These are phyloP conservation scores for Stephania cephalantha DNA, from an alignment of 164 flowering plant species.

Conservation along the genomic window DNA sequence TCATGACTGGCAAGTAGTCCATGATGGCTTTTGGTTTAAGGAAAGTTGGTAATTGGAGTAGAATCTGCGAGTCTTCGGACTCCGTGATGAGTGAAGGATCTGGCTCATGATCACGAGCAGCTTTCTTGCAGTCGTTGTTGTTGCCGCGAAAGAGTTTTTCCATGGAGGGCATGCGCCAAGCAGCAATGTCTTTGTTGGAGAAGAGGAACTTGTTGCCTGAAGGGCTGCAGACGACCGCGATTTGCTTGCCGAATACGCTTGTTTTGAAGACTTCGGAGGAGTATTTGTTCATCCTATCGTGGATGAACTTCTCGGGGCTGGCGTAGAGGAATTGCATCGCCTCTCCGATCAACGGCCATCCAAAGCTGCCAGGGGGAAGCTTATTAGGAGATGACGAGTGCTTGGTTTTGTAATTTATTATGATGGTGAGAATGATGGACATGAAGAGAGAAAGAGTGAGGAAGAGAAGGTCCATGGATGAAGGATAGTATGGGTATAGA, in stretches of 20 bases:
- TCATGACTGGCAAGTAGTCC: constrained; percentile 23
- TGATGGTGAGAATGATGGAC: not conserved
- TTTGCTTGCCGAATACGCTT: constrained; percentile 25
- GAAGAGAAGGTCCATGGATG: not conserved
- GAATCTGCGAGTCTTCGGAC: constrained; percentile 10
- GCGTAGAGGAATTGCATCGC: constrained; percentile 8
- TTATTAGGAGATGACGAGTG: not conserved
- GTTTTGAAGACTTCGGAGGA: constrained; percentile 34
- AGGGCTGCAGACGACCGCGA: constrained; percentile 36
- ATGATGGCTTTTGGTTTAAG: constrained; percentile 28
- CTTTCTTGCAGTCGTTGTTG: not conserved
- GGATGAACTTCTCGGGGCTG: not conserved
- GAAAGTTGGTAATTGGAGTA: constrained; percentile 20
- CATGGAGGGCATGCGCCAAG: constrained; percentile 30
- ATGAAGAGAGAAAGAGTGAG: not conserved
- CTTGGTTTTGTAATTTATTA: not conserved
- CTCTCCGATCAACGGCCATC: constrained; percentile 43
- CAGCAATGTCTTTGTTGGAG: constrained; percentile 28
- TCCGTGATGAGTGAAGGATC: too few relatives aligned
- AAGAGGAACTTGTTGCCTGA: constrained; percentile 34
- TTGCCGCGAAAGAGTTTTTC: constrained; percentile 19
- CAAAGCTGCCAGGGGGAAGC: constrained; percentile 39
- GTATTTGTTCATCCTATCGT: constrained; percentile 27
- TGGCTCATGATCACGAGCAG: too few relatives aligned
- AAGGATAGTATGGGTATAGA: not conserved